Evolutionary conservation across 345 rosid species (phyloP).

Genomic region (Boechera divaricarpa): DNA sequence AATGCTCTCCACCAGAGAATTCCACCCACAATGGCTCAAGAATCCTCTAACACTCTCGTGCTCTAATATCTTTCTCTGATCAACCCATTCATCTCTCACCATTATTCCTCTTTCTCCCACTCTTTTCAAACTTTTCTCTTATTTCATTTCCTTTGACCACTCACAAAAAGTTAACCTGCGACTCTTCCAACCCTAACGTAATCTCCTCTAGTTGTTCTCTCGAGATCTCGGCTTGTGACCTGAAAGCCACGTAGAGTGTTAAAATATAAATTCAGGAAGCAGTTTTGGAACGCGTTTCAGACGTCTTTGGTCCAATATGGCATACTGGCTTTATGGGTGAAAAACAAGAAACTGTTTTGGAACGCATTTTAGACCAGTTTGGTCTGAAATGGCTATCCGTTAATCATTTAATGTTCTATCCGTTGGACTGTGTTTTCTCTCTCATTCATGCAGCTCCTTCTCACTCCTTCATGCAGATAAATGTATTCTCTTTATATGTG

Average conservation of each 20-base stretch:
- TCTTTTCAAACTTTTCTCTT: neutral
- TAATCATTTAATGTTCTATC: too few species aligned
- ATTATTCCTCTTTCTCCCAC: conserved; percentile 11
- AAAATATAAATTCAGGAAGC: too few species aligned
- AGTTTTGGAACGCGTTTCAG: too few species aligned
- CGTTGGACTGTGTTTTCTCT: too few species aligned
- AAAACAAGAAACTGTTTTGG: too few species aligned
- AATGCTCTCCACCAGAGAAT: conserved; percentile 22
- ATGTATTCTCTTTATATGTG: too few species aligned
- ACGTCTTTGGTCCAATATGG: too few species aligned
- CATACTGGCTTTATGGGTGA: too few species aligned
- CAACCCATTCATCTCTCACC: conserved; percentile 22
- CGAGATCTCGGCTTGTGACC: conserved; percentile 13
- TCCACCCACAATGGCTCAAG: conserved; percentile 19
- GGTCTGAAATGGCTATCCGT: too few species aligned
- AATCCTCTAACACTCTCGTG: conserved; percentile 14
- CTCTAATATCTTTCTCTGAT: conserved; percentile 16
- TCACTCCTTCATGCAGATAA: too few species aligned
- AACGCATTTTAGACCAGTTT: too few species aligned
- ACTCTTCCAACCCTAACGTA: conserved; percentile 21
- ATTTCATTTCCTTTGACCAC: conserved; percentile 11
- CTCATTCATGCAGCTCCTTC: too few species aligned
- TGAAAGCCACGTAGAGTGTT: conserved; percentile 1
- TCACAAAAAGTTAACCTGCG: conserved; percentile 10
- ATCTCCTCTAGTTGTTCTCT: conserved; percentile 20